These are phyloP conservation scores for Carex parvula DNA, from an alignment of 176 grass and related monocot species.

Conservation along the genomic window DNA sequence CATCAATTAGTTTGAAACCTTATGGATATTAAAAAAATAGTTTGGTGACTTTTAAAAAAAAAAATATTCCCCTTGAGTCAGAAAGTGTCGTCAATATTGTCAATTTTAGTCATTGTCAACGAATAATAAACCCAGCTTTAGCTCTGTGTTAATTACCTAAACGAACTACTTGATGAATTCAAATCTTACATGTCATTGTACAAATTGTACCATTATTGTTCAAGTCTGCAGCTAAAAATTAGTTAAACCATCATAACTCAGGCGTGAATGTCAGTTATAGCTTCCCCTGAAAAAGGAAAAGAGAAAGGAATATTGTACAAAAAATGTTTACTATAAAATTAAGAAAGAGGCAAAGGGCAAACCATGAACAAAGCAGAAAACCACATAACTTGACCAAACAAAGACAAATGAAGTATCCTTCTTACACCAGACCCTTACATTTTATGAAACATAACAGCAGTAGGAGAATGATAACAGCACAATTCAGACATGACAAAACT, in stretches of 20 bases:
- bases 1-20: too few species aligned
- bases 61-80: too few species aligned
- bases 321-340: neutral
- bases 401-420: neutral
- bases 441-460: neutral
- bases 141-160: neutral
- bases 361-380: neutral
- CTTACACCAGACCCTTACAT: neutral
- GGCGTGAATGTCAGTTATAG: neutral
- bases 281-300: neutral
- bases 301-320: neutral
- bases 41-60: too few species aligned
- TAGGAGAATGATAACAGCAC: neutral
- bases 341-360: neutral
- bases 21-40: too few species aligned
- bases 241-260: conserved; percentile 14
- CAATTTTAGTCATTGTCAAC: too few species aligned
- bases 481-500: neutral
- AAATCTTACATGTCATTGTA: neutral
- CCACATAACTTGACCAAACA: neutral
- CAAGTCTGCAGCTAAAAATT: neutral
- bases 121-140: neutral
- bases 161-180: neutral
- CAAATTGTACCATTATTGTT: neutral
- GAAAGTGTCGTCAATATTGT: too few species aligned